phyloP scores from a whole-genome alignment of 768 basidiomycete species.

The Calocera cornea region DNA sequence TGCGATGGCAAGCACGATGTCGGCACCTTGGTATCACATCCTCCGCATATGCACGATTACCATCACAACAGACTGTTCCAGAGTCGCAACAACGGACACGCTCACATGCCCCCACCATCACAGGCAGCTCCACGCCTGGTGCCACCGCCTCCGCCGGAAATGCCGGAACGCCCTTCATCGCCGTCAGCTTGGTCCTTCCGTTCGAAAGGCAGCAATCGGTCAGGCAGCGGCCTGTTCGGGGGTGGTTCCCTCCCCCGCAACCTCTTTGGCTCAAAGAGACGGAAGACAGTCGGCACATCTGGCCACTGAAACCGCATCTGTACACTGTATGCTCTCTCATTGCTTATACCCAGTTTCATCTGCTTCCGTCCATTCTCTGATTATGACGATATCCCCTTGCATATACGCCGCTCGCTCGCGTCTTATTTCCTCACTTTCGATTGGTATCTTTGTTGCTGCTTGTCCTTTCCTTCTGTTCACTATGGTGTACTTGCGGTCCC shows the following conservation, averaged over 20 bases:
- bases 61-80: slow-evolving; percentile 38
- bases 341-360: background rate
- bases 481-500: background rate
- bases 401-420: slow-evolving; percentile 1
- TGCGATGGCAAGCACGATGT: slow-evolving; percentile 82
- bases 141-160: background rate
- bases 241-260: background rate
- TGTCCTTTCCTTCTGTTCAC: background rate
- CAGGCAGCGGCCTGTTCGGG: background rate
- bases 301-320: background rate
- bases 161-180: slow-evolving; percentile 45
- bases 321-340: background rate
- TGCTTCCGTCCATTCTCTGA: background rate
- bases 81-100: slow-evolving; percentile 37
- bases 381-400: slow-evolving; percentile 3
- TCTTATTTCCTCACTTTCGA: background rate
- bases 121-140: background rate
- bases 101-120: slow-evolving; percentile 3
- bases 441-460: background rate
- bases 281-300: background rate
- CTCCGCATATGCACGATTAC: slow-evolving; percentile 27
- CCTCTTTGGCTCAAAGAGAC: background rate
- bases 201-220: slow-evolving; percentile 26
- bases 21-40: slow-evolving; percentile 36
- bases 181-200: slow-evolving; percentile 72